phyloP scores from a whole-genome alignment of 1,284 basidiomycete genomes.

The Coniophora puteana region DNA sequence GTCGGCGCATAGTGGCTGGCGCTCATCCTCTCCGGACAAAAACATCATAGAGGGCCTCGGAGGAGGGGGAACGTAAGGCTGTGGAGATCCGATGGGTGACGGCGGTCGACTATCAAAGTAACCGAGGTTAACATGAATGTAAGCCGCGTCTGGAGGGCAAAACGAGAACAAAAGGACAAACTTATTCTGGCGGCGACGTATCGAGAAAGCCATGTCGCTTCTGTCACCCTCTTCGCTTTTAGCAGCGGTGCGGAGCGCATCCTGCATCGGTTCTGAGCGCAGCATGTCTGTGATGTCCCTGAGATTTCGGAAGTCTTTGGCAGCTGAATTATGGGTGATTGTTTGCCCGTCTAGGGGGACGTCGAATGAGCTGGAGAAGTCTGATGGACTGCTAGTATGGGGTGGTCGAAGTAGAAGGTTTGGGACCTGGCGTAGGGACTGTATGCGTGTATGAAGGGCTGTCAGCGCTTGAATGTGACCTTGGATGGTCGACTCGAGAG shows the following conservation, averaged over 20 bases:
- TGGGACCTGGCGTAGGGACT: slow-evolving; percentile 41
- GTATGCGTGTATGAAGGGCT: slow-evolving; percentile 40
- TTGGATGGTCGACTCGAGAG: slow-evolving; percentile 25
- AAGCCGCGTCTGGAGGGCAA: slow-evolving; percentile 2
- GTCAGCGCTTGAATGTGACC: slow-evolving; percentile 43
- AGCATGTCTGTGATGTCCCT: slow-evolving; percentile 43
- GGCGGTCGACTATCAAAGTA: slow-evolving; percentile 43
- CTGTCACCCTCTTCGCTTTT: slow-evolving; percentile 48
- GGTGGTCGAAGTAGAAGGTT: slow-evolving; percentile 35
- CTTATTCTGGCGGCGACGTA: slow-evolving; percentile 49
- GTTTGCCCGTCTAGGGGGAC: slow-evolving; percentile 26
- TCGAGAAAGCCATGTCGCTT: slow-evolving; percentile 39
- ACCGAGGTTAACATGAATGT: background rate
- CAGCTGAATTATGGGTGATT: slow-evolving; percentile 21
- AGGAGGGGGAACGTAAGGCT: slow-evolving; percentile 46
- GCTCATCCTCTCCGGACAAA: slow-evolving; percentile 32
- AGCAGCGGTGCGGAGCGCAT: slow-evolving; percentile 46
- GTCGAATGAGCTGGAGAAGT: slow-evolving; percentile 25
- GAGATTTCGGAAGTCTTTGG: slow-evolving; percentile 36
- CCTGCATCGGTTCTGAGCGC: slow-evolving; percentile 46
- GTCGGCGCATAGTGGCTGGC: slow-evolving; percentile 35
- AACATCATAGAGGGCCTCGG: slow-evolving; percentile 37
- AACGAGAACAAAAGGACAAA: slow-evolving; percentile 24
- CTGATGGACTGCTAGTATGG: slow-evolving; percentile 15
- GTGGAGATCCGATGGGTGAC: slow-evolving; percentile 55